Evolutionary conservation across 495 filamentous ascomycete species (phyloP).

Genomic region (Hypomontagnella monticulosa): DNA sequence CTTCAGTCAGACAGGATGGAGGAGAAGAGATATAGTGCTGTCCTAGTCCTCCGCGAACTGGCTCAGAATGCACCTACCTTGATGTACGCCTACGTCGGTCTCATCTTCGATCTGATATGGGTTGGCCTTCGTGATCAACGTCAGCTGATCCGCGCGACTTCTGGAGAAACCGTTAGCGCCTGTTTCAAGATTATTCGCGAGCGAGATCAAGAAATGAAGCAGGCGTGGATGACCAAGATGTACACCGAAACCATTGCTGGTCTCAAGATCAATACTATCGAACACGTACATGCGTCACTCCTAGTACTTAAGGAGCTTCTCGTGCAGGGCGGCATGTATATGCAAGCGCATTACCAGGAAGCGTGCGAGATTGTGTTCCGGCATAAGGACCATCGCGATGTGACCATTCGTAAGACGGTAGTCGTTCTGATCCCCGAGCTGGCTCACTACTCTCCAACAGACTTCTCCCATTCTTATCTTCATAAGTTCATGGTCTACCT

Average conservation of each 20-base stretch:
- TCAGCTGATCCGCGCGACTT: constrained; percentile 88
- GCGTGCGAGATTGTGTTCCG: constrained; percentile 90
- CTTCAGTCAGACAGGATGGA: constrained; percentile 95
- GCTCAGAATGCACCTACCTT: constrained; percentile 90
- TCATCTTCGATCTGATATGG: constrained; percentile 95
- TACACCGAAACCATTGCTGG: constrained; percentile 82
- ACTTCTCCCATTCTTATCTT: constrained; percentile 83
- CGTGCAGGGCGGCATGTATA: constrained; percentile 96
- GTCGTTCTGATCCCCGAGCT: constrained; percentile 89
- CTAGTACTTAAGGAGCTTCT: constrained; percentile 91
- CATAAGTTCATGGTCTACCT: constrained; percentile 98
- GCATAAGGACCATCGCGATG: constrained; percentile 90
- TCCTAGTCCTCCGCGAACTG: constrained; percentile 88
- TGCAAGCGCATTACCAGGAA: constrained; percentile 88
- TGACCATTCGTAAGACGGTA: constrained; percentile 85
- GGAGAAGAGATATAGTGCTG: constrained; percentile 88
- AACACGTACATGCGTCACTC: constrained; percentile 90
- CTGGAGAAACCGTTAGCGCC: constrained; percentile 87
- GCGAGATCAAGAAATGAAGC: constrained; percentile 83
- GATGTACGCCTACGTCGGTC: constrained; percentile 88
- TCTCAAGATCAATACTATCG: constrained; percentile 79
- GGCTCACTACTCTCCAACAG: constrained; percentile 88
- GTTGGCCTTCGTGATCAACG: constrained; percentile 89
- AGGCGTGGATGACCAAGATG: constrained; percentile 86
- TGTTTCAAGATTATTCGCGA: constrained; percentile 94